These are phyloP conservation scores for Stephania cephalantha DNA, from an alignment of 164 flowering plant genomes.

Conservation along the genomic window DNA sequence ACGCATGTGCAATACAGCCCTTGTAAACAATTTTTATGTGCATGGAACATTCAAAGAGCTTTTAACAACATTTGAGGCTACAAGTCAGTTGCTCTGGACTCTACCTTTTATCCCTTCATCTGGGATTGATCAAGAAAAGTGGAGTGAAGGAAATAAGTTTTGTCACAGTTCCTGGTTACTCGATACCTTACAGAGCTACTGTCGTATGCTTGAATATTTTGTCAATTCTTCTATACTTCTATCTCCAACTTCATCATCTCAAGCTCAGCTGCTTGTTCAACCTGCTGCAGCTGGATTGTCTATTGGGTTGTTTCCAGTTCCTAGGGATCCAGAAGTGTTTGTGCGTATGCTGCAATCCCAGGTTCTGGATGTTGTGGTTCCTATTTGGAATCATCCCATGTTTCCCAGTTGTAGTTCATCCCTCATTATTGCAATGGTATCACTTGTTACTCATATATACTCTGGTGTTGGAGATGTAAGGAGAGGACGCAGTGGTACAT, in stretches of 20 bases:
- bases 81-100: constrained; percentile 89
- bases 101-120: constrained; percentile 44
- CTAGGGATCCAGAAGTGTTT: constrained; percentile 81
- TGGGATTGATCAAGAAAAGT: constrained; percentile 41
- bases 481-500: constrained; percentile 40
- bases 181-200: constrained; percentile 75
- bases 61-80: constrained; percentile 89
- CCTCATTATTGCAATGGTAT: constrained; percentile 55
- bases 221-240: constrained; percentile 67
- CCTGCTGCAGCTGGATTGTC: constrained; percentile 80
- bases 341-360: constrained; percentile 81
- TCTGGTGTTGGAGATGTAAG: constrained; percentile 81
- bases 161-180: constrained; percentile 66
- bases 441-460: constrained; percentile 67
- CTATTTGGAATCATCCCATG: constrained; percentile 85
- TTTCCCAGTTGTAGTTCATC: constrained; percentile 60
- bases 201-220: constrained; percentile 75
- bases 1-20: constrained; percentile 59
- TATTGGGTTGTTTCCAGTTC: constrained; percentile 79
- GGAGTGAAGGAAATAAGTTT: constrained; percentile 44
- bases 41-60: constrained; percentile 88
- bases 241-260: constrained; percentile 64
- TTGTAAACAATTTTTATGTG: constrained; percentile 83
- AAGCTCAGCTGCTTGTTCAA: constrained; percentile 81
- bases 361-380: constrained; percentile 81